Evolutionary conservation across 202 grass and related monocot genomes (phyloP).

Genomic region (Zoysia matrella): DNA sequence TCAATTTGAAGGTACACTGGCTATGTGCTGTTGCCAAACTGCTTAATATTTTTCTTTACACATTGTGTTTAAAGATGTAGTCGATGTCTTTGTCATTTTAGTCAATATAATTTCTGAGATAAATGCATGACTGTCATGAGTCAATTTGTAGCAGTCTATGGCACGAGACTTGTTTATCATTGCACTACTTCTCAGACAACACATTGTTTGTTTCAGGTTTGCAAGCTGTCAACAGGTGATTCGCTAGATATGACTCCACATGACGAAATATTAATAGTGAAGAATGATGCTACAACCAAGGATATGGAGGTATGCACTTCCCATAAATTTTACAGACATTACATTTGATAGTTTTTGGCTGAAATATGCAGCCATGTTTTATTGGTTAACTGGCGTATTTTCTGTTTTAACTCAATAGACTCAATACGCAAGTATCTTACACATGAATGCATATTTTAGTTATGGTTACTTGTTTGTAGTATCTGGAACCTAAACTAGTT

Average conservation of each 20-base stretch:
- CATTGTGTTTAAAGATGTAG: not conserved
- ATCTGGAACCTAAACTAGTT: not conserved
- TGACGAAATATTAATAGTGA: slow-evolving; percentile 73
- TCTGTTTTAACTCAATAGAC: not conserved
- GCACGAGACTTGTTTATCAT: not conserved
- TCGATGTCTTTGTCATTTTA: slow-evolving; percentile 14
- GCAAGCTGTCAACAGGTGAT: slow-evolving; percentile 93
- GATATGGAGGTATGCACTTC: slow-evolving; percentile 87
- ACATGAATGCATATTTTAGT: not conserved
- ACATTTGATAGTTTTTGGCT: not conserved
- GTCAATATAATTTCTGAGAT: not conserved
- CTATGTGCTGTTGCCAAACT: slow-evolving; percentile 17
- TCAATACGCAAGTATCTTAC: not conserved
- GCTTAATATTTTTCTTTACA: not conserved
- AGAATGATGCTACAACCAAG: slow-evolving; percentile 85
- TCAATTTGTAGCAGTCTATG: not conserved
- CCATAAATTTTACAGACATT: not conserved
- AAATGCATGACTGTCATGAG: not conserved
- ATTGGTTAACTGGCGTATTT: not conserved
- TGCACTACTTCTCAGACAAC: not conserved
- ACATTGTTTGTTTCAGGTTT: slow-evolving; percentile 45
- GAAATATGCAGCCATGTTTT: not conserved
- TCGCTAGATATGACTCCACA: slow-evolving; percentile 88
- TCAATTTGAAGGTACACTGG: slow-evolving; percentile 75
- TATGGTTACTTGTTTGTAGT: not conserved